These are phyloP conservation scores for Mortierella sp. DNA, from an alignment of 371 early-diverging fungal species.

Conservation along the genomic window DNA sequence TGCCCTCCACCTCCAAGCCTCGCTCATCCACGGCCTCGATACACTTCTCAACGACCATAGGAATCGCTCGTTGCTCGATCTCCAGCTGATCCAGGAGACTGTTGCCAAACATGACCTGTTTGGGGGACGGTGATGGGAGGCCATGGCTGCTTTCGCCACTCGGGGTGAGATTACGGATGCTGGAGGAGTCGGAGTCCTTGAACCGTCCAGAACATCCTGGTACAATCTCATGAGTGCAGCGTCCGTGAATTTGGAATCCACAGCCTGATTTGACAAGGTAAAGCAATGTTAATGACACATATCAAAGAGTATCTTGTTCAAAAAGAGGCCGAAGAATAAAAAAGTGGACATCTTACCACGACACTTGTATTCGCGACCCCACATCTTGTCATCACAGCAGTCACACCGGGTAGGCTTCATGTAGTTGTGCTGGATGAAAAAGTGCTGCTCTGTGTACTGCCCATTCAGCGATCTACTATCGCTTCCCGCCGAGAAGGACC, in stretches of 20 bases:
- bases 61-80: conserved; percentile 70
- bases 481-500: conserved; percentile 37
- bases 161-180: conserved; percentile 29
- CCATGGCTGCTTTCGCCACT: conserved; percentile 34
- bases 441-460: conserved; percentile 63
- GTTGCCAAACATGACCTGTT: conserved; percentile 70
- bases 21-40: conserved; percentile 82
- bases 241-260: conserved; percentile 73
- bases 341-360: conserved; percentile 62
- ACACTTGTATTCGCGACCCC: conserved; percentile 84
- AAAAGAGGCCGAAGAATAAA: neutral
- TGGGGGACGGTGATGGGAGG: conserved; percentile 36
- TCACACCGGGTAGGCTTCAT: conserved; percentile 84
- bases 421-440: conserved; percentile 73
- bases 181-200: conserved; percentile 40
- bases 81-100: conserved; percentile 66
- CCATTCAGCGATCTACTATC: conserved; percentile 50
- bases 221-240: conserved; percentile 61
- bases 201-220: conserved; percentile 32
- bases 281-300: neutral
- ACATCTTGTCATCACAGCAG: conserved; percentile 86
- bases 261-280: conserved; percentile 53
- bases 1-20: conserved; percentile 87
- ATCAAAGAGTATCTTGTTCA: neutral
- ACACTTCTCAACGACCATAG: conserved; percentile 82